Conservation (phyloP, 2,329 filamentous ascomycete species). For the Xylaria digitata region DNA sequence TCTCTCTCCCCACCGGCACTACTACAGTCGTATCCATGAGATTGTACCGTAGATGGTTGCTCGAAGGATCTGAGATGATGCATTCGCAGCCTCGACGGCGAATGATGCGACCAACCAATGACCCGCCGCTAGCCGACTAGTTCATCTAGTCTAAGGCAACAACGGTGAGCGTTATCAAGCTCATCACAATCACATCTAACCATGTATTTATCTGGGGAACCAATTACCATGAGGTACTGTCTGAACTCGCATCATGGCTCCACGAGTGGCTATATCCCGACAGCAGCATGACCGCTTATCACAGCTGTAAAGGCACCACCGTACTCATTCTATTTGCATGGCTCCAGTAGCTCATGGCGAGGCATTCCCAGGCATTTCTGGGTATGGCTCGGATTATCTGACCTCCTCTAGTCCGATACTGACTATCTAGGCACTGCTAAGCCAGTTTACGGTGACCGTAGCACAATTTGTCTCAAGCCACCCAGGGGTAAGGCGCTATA, state of each 20-base stretch:
- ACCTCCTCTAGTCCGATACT: neutral
- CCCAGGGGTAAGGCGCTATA: neutral
- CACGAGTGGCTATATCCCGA: neutral
- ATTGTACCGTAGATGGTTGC: neutral
- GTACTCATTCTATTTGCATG: neutral
- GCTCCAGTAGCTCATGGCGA: neutral
- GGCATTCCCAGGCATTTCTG: neutral
- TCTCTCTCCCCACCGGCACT: neutral
- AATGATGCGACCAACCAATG: neutral
- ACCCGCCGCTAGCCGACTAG: neutral
- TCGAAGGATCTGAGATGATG: neutral
- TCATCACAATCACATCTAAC: neutral
- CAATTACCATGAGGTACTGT: neutral
- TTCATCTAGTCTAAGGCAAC: neutral
- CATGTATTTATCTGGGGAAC: neutral
- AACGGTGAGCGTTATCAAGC: neutral
- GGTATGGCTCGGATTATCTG: neutral
- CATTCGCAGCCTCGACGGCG: neutral
- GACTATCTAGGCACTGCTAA: neutral
- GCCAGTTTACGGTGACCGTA: neutral
- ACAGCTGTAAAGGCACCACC: too few relatives aligned
- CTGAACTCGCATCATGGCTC: neutral
- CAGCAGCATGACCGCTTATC: neutral
- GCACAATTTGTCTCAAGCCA: neutral
- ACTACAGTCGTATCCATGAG: neutral